Base-by-base conservation (phyloP, 345 rosid species). In the Bretschneidera sinensis region DNA sequence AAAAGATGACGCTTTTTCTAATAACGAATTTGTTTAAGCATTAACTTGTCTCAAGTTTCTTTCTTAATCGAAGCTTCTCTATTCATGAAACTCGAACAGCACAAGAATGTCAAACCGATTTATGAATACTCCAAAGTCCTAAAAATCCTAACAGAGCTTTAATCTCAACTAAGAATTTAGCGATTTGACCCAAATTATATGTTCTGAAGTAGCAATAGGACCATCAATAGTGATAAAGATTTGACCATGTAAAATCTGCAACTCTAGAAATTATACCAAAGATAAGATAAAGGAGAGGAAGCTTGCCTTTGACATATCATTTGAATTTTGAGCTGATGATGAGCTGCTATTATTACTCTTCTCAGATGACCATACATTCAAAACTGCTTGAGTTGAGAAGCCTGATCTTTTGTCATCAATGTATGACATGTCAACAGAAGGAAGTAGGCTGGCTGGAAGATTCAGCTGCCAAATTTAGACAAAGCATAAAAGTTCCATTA, bases 241-340 rank as follows among this genome's bases (percentile, higher is more conserved):
- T 39, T 57, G 20, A 39, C 9, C 21, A 48, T 2, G 47, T 14
- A 23, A 60, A 35, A 34, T 22, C 7, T 21, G 49, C 21, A 51
- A 48, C 20, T 35, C 4, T 1, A 18, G 43, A 50, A 24, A 52
- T 43, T 34, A 17, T 21, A 61, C 62, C 15, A 57, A 61, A 24
- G 59, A 50, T 55, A 19, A 50, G 60, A 59, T 21, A 43, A 66
- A 61, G 15, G 61, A 51, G 34, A 65, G 24, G 56, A 63, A 54
- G n/a, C 65, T 28, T 74, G 85, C 98, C 96, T 84, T 76, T 49
- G 82, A 69, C 65, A 72, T 75, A 62, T 77, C 76, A 5, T 66
- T 48, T 50, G 35, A 60, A 66, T 48, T 66, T 60, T 43, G 75
- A 54, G 53, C 55, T 18, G 49, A 65, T 59, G 60, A 66, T 60